A percentile compares a stretch with the other conserved stretches of the same genome.
phyloP scores from a whole-genome alignment of 768 basidiomycete genomes.

The Chalciporus chontae region DNA sequence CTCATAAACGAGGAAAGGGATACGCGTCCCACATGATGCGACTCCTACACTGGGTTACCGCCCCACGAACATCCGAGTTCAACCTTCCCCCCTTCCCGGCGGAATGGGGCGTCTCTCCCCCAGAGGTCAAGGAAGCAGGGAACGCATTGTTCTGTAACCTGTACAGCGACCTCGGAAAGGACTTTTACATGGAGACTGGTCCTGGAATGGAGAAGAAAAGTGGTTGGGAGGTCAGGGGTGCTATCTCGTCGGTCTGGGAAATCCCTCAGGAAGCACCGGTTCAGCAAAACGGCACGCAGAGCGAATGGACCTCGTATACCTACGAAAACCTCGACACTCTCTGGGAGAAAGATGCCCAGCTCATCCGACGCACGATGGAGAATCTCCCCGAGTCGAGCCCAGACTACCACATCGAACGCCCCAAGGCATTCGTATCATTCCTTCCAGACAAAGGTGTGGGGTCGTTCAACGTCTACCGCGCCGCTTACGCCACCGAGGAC shows the following conservation, averaged over 20 bases:
- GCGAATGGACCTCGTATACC: slow-evolving; percentile 30
- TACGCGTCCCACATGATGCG: slow-evolving; percentile 65
- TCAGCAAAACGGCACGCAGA: neutral
- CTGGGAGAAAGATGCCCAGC: slow-evolving; percentile 39
- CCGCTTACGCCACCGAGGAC: slow-evolving; percentile 17
- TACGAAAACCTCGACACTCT: slow-evolving; percentile 34
- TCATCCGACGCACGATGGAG: slow-evolving; percentile 34
- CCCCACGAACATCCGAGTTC: slow-evolving; percentile 26
- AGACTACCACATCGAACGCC: slow-evolving; percentile 8
- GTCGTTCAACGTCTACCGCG: slow-evolving; percentile 39
- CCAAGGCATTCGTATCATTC: slow-evolving; percentile 33
- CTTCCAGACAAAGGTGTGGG: slow-evolving; percentile 47
- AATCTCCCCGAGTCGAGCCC: slow-evolving; percentile 3
- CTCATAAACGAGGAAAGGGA: slow-evolving; percentile 46
- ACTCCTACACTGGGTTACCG: slow-evolving; percentile 55
- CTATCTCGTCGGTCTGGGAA: slow-evolving; percentile 40
- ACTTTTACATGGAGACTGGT: slow-evolving; percentile 44
- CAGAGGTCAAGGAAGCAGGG: slow-evolving; percentile 30
- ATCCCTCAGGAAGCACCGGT: slow-evolving; percentile 16
- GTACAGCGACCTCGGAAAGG: slow-evolving; percentile 53
- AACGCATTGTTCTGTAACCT: slow-evolving; percentile 46
- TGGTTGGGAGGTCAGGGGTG: slow-evolving; percentile 45
- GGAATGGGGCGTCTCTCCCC: slow-evolving; percentile 43
- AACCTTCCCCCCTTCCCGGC: slow-evolving; percentile 36
- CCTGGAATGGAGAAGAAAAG: slow-evolving; percentile 24